Conservation (phyloP, 1,284 basidiomycete genomes). For the Pascua sp. region DNA sequence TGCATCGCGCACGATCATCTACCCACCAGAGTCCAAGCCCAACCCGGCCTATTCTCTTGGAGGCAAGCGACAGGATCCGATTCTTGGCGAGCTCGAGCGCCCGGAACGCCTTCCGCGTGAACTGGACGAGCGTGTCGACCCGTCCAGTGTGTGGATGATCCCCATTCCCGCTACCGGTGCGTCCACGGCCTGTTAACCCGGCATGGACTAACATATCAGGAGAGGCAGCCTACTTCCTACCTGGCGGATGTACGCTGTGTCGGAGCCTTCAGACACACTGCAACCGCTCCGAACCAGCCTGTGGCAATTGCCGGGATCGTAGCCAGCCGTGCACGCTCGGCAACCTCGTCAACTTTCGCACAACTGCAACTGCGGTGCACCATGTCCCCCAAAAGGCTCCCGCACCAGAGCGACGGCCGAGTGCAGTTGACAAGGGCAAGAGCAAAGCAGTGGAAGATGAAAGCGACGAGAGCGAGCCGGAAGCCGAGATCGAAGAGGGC, state of each 20-base stretch:
- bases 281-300: constrained; percentile 31
- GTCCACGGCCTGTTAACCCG: not conserved
- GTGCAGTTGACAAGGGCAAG: constrained; percentile 21
- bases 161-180: constrained; percentile 5
- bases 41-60: constrained; percentile 19
- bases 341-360: constrained; percentile 14
- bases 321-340: constrained; percentile 21
- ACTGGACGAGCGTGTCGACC: constrained; percentile 31
- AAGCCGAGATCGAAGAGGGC: constrained; percentile 7
- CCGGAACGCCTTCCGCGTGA: constrained; percentile 32
- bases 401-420: not conserved
- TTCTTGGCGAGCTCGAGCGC: constrained; percentile 26
- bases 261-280: constrained; percentile 26
- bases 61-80: not conserved
- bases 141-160: constrained; percentile 34
- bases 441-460: constrained; percentile 11
- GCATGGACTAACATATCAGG: constrained; percentile 15
- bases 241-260: constrained; percentile 31
- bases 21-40: constrained; percentile 75
- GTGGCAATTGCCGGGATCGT: constrained; percentile 24
- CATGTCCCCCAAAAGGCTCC: not conserved
- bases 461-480: constrained; percentile 4
- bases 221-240: constrained; percentile 34
- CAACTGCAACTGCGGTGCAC: not conserved
- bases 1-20: constrained; percentile 50